Percentiles rank a stretch among this genome's conserved stretches.
Conservation (phyloP, 164 flowering plant species). For the Aristolochia contorta region DNA sequence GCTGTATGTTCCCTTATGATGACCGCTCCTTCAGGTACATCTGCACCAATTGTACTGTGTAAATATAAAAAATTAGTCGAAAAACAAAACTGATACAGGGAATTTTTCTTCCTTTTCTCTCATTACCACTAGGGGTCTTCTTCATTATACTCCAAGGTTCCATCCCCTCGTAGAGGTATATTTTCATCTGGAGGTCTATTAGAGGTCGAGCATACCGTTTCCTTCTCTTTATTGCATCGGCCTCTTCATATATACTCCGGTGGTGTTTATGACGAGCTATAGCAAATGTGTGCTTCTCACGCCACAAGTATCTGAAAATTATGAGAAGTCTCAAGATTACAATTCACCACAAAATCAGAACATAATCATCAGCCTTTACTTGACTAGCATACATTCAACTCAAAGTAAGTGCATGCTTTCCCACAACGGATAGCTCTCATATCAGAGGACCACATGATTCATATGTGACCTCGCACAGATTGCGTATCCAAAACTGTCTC, state of each 20-base stretch:
- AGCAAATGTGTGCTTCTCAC: slow-evolving; percentile 90
- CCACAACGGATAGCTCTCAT: no score
- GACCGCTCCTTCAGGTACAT: slow-evolving; percentile 97
- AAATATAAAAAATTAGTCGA: not conserved
- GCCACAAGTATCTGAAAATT: slow-evolving; percentile 75
- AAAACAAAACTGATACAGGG: slow-evolving; percentile 2
- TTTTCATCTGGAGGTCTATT: slow-evolving; percentile 88
- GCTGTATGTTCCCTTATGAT: slow-evolving; percentile 88
- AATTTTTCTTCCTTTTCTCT: not conserved
- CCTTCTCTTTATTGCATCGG: slow-evolving; percentile 90
- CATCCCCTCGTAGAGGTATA: slow-evolving; percentile 85
- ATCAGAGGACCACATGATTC: no score
- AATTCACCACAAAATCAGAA: no score
- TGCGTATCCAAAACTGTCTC: no score
- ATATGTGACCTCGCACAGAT: no score
- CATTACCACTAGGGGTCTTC: slow-evolving; percentile 67
- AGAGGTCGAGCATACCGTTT: slow-evolving; percentile 97
- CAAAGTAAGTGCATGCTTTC: no score
- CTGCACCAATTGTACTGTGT: slow-evolving; percentile 30
- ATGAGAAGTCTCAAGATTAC: no score
- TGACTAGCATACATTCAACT: no score
- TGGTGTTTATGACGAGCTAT: slow-evolving; percentile 97
- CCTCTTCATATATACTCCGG: slow-evolving; percentile 87
- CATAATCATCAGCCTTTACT: no score
- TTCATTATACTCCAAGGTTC: slow-evolving; percentile 70